Percentiles rank a stretch among this genome's conserved stretches.
Evolutionary conservation across 2,329 filamentous ascomycete species (phyloP).

Genomic region (Cephalotrichum gorgonifer): DNA sequence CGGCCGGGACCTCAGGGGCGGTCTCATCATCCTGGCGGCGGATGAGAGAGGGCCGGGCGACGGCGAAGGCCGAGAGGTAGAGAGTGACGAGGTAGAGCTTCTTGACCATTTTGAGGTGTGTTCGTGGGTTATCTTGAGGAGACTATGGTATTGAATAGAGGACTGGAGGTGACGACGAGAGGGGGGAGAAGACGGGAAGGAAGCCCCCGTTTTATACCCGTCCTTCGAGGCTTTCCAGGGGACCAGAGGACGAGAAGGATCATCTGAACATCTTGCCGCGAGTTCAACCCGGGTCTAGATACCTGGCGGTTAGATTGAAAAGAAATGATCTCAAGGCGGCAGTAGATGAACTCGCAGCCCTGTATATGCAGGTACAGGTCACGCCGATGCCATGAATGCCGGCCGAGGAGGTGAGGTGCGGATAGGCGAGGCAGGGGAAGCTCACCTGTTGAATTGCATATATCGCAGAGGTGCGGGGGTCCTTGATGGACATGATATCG

Average conservation of each 20-base stretch:
- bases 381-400: background rate
- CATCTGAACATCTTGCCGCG: too few species aligned
- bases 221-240: too few species aligned
- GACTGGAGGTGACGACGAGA: background rate
- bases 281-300: too few species aligned
- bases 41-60: background rate
- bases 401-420: background rate
- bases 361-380: background rate
- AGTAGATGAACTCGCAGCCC: background rate
- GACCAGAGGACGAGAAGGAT: too few species aligned
- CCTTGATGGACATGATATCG: too few species aligned
- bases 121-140: background rate
- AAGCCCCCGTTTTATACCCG: background rate
- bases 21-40: background rate
- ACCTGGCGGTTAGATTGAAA: too few species aligned
- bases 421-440: too few species aligned
- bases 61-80: conserved; percentile 2
- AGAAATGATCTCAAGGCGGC: too few species aligned
- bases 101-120: conserved; percentile 1
- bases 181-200: background rate
- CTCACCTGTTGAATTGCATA: too few species aligned
- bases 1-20: background rate
- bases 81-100: conserved; percentile 1
- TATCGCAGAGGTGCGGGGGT: too few species aligned
- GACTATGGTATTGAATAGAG: background rate